phyloP scores from a whole-genome alignment of 2,329 filamentous ascomycete species.

The Sporothrix inflata region DNA sequence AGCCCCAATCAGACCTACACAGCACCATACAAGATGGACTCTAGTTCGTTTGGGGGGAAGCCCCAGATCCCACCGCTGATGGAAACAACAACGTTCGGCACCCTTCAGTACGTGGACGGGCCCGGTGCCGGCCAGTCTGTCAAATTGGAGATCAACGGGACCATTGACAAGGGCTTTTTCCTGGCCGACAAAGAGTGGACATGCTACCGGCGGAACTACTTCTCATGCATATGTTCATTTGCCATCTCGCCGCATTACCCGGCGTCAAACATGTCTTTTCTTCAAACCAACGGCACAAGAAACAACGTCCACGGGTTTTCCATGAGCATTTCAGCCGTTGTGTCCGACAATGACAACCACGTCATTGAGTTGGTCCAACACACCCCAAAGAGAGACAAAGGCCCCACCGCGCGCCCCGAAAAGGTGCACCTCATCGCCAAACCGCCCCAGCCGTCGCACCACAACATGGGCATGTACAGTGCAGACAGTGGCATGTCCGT shows the following conservation, averaged over 20 bases:
- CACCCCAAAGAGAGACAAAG: slow-evolving; percentile 88
- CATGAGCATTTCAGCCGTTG: slow-evolving; percentile 82
- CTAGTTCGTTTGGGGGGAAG: slow-evolving; percentile 49
- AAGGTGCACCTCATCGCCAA: slow-evolving; percentile 69
- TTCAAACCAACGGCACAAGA: slow-evolving; percentile 53
- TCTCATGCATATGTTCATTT: slow-evolving; percentile 81
- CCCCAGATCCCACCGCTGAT: slow-evolving; percentile 57
- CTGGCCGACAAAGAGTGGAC: slow-evolving; percentile 82
- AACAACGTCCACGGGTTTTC: slow-evolving; percentile 74
- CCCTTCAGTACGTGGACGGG: slow-evolving; percentile 64
- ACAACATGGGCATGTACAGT: slow-evolving; percentile 51
- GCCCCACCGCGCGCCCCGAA: slow-evolving; percentile 74
- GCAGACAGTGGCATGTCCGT: slow-evolving; percentile 28
- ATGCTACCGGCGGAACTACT: slow-evolving; percentile 90
- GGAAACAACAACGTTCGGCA: slow-evolving; percentile 56
- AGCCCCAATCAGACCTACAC: slow-evolving; percentile 53
- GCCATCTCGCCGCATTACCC: slow-evolving; percentile 62
- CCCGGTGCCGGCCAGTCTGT: slow-evolving; percentile 53
- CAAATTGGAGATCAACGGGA: slow-evolving; percentile 74
- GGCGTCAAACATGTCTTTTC: slow-evolving; percentile 55
- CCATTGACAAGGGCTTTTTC: slow-evolving; percentile 90
- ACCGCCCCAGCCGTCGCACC: slow-evolving; percentile 56
- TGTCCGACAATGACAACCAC: slow-evolving; percentile 75
- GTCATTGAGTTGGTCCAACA: slow-evolving; percentile 85
- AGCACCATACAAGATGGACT: slow-evolving; percentile 56